These are phyloP conservation scores for Alternaria longipes DNA, from an alignment of 2,329 filamentous ascomycete genomes.

Conservation along the genomic window DNA sequence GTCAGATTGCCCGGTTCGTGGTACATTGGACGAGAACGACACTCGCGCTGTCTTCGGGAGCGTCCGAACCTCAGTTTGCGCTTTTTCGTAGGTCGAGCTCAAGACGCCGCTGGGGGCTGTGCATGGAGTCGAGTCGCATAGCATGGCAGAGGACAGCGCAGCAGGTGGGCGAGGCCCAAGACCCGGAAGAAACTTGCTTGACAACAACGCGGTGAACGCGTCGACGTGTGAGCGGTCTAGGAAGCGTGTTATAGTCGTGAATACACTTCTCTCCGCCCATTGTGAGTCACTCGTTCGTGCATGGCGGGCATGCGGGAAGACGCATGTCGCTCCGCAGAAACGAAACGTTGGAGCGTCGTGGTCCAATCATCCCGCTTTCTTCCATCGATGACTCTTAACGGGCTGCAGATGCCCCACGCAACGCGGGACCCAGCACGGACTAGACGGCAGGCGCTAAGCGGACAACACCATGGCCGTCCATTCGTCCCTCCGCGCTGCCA, in stretches of 20 bases:
- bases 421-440: slow-evolving; percentile 33
- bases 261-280: slow-evolving; percentile 35
- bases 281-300: slow-evolving; percentile 48
- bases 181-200: slow-evolving; percentile 36
- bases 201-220: slow-evolving; percentile 47
- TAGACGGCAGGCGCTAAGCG: slow-evolving; percentile 41
- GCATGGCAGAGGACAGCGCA: slow-evolving; percentile 21
- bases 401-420: slow-evolving; percentile 31
- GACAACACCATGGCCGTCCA: slow-evolving; percentile 41
- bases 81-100: not conserved
- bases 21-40: slow-evolving; percentile 24
- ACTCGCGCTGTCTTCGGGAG: slow-evolving; percentile 31
- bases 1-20: slow-evolving; percentile 23
- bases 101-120: slow-evolving; percentile 14
- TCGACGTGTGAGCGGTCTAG: slow-evolving; percentile 34
- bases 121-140: slow-evolving; percentile 14
- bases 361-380: slow-evolving; percentile 38
- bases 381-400: slow-evolving; percentile 45
- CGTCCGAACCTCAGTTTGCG: slow-evolving; percentile 21
- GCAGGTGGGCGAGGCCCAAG: slow-evolving; percentile 40
- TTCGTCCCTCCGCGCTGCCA: slow-evolving; percentile 40
- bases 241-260: slow-evolving; percentile 53
- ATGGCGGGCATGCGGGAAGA: slow-evolving; percentile 30
- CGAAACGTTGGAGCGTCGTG: slow-evolving; percentile 44
- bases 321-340: slow-evolving; percentile 40